Evolutionary conservation across 2,329 filamentous ascomycete species (phyloP), one percentile per base, ranked within the genome.

Genomic region (Colletotrichum aenigma): DNA sequence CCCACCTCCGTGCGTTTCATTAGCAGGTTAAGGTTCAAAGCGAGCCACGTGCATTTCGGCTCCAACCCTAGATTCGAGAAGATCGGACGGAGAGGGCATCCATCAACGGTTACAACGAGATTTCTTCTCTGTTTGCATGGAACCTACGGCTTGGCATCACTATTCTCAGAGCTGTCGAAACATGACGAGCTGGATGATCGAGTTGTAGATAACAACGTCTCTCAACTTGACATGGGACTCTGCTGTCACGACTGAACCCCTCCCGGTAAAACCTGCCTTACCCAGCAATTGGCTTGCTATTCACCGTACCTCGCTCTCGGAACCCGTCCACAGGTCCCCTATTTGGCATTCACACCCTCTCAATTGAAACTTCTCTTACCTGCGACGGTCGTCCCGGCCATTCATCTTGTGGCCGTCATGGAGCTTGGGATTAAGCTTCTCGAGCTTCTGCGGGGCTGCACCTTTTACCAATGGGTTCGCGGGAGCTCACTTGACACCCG

Each of bases 1-100:
- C 18, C 12, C 7, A 5, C 28, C 36, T 67, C 65, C 34, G 43
- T 67, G 65, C 43, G 65, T 67, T 67, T 67, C 43, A 56, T 55
- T 56, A 5, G 12, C 15, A 1, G 5, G 10, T n/a, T 66, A 52
- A 66, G 62, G 62, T 67, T 56, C n/a, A 30, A 26, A 26, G 7
- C 0, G 28, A 21, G 43, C 65, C 38, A 67, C 65, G 62, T 67
- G 43, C 28, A 55, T 34, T 34, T 34, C n/a, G 28, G 28, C 16
- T 66, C 13, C 3, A 64, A 32, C 24, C 26, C 21, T 58, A 58
- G 26, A n/a, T 34, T 28, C 18, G 10, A 30, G 0, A 13, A 61
- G 7, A 34, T 32, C 0, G 16, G 58, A 61, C 10, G 58, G 2
- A 21, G 28, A 21, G 58, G 58, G 26, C 32, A 30, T 18, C 21